A percentile compares a stretch with the other conserved stretches of the same genome.
Conservation (phyloP, 2,329 filamentous ascomycete species). For the Dothideomycetidae sp. region DNA sequence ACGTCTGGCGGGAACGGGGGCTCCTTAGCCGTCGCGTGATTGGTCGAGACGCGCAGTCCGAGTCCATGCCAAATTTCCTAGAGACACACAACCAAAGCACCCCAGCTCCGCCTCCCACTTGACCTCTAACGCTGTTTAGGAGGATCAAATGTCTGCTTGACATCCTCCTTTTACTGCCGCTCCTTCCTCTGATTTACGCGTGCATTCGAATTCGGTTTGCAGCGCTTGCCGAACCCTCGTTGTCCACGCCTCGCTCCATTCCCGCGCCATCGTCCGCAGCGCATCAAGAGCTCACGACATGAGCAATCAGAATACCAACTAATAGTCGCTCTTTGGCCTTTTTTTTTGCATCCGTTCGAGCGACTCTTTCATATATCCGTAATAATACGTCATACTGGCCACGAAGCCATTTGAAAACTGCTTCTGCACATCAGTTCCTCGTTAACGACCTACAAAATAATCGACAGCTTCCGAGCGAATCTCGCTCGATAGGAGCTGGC, state of each 20-base stretch:
- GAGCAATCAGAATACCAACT: not conserved
- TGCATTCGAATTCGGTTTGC: not conserved
- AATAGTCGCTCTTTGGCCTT: conserved; percentile 6
- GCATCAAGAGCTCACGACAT: conserved; percentile 6
- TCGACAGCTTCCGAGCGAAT: conserved; percentile 11
- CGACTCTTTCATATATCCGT: conserved; percentile 4
- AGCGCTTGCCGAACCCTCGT: not conserved
- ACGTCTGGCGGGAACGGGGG: not conserved
- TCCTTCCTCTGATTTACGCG: not conserved
- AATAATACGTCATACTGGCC: too few relatives aligned
- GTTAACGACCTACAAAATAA: conserved; percentile 1
- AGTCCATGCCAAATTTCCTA: not conserved
- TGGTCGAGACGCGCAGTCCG: not conserved
- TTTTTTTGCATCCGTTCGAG: conserved; percentile 2
- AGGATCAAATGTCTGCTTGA: not conserved
- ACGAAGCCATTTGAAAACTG: too few relatives aligned
- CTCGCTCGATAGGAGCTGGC: conserved; percentile 11
- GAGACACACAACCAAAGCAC: not conserved
- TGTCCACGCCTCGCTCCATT: too few relatives aligned
- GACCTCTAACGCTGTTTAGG: too few relatives aligned
- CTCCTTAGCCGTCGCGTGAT: not conserved
- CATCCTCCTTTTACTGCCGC: too few relatives aligned
- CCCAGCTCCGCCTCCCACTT: not conserved
- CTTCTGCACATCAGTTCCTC: too few relatives aligned
- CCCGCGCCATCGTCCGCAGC: too few relatives aligned